A percentile compares a stretch with the other conserved stretches of the same genome.
Evolutionary conservation across 2,329 filamentous ascomycete species (phyloP).

Genomic region (Penicillium aurantiogriseum): DNA sequence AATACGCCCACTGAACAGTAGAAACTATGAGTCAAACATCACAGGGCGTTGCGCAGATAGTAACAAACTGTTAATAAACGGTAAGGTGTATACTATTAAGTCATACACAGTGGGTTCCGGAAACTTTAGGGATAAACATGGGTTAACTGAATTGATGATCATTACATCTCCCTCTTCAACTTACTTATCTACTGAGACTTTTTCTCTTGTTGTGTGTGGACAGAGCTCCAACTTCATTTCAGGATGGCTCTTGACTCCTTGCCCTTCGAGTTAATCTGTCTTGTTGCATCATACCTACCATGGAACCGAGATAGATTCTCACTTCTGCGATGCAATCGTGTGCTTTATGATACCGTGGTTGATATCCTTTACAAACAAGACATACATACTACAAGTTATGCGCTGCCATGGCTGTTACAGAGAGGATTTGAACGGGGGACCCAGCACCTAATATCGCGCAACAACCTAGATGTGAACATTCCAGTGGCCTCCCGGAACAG

Average conservation of each 20-base stretch:
- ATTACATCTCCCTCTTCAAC: background rate
- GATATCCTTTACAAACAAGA: background rate
- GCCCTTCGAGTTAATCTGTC: background rate
- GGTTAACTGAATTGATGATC: background rate
- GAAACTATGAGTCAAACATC: background rate
- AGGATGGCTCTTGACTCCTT: background rate
- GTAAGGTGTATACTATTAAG: background rate
- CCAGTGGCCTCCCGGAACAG: fast-evolving
- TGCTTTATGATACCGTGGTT: background rate
- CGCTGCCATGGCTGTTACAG: background rate
- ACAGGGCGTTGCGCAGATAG: no score
- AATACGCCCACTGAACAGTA: background rate
- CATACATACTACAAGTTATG: fast-evolving
- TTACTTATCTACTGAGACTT: background rate
- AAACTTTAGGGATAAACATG: background rate
- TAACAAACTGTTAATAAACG: background rate
- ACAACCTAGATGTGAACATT: background rate
- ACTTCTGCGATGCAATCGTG: background rate
- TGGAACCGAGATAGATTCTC: background rate
- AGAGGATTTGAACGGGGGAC: background rate
- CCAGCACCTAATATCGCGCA: background rate
- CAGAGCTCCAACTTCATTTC: background rate
- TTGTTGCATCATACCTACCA: background rate
- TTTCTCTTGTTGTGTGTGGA: background rate
- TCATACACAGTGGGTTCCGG: background rate